phyloP scores from a whole-genome alignment of 2,329 filamentous ascomycete genomes.

The Didymella exigua region DNA sequence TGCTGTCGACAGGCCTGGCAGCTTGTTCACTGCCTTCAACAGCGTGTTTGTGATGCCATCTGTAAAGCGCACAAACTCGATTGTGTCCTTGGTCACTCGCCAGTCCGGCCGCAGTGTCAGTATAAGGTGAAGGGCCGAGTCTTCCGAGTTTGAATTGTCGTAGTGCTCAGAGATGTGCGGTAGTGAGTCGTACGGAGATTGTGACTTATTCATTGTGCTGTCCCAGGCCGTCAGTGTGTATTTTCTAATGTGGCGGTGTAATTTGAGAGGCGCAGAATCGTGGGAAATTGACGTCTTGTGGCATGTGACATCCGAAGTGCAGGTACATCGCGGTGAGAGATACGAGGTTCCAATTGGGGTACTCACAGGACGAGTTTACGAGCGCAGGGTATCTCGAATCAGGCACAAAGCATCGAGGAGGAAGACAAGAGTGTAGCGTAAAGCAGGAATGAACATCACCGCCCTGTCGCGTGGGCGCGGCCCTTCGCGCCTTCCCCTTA shows the following conservation, averaged over 20 bases:
- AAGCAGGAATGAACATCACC: constrained; percentile 9
- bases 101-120: constrained; percentile 82
- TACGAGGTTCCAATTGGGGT: constrained; percentile 1
- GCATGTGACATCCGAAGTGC: constrained; percentile 12
- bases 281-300: neutral
- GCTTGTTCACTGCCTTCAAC: constrained; percentile 75
- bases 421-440: constrained; percentile 5
- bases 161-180: constrained; percentile 76
- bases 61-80: constrained; percentile 90
- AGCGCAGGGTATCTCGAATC: neutral
- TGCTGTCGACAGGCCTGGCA: constrained; percentile 72
- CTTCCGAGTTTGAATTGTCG: constrained; percentile 75
- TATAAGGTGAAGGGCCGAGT: constrained; percentile 80
- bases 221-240: constrained; percentile 2
- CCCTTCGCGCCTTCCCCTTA: constrained; percentile 8
- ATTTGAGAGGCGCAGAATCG: constrained; percentile 11
- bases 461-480: constrained; percentile 15
- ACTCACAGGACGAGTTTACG: constrained; percentile 1
- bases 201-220: constrained; percentile 34
- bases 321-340: neutral
- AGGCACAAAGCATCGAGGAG: neutral
- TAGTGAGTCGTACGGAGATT: constrained; percentile 42
- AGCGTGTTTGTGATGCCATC: constrained; percentile 98
- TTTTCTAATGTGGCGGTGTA: constrained; percentile 12
- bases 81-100: constrained; percentile 71